Evolutionary conservation across 2,329 filamentous ascomycete species (phyloP), one percentile per base, ranked within the genome.

Genomic region (Aspergillus neoniger): DNA sequence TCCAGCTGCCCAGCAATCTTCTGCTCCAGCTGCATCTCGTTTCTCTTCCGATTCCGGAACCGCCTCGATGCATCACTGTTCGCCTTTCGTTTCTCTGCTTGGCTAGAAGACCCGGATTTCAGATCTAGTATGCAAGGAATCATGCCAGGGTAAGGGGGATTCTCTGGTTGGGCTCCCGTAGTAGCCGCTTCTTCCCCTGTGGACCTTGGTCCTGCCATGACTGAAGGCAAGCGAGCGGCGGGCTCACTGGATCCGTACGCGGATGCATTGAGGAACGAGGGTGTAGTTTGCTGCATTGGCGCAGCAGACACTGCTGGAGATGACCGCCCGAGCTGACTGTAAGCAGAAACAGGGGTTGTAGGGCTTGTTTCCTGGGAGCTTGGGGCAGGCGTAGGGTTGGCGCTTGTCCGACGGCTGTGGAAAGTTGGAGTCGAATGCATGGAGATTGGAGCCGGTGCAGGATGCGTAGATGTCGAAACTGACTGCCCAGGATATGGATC

Each of bases 31-130:
- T 76, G 75, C 61, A 73, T 65, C 57, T 79, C 76, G 21, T 74
- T 76, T 44, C 76, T 72, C 60, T 79, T 79, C 28, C 76, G 72
- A 44, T 78, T 75, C 38, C 77, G 74, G 60, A 79, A 79, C 21
- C 77, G 65, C 50, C 75, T 69, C 2, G 77, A 79, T 2, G 77
- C 77, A 55, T 76, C 72, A 54, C 77, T 79, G 66, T 79, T 79
- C 3, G 77, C 77, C 62, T 74, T 76, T 8, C 77, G 72, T 61
- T 78, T 79, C 60, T 77, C 76, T 1, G 76, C 74, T 58, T 79
- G 76, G 50, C 70, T 77, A 23, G 71, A 70, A 1, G 77, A 79
- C 5, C 76, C 77, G 2, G 77, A 78, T 49, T 79, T 78, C 39
- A 74, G 58, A 55, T 79, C 77, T 50, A 78, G 55, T 7, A 74